These are phyloP conservation scores for Dryadomyces quercivorus DNA, from an alignment of 2,329 filamentous ascomycete genomes.

Conservation along the genomic window DNA sequence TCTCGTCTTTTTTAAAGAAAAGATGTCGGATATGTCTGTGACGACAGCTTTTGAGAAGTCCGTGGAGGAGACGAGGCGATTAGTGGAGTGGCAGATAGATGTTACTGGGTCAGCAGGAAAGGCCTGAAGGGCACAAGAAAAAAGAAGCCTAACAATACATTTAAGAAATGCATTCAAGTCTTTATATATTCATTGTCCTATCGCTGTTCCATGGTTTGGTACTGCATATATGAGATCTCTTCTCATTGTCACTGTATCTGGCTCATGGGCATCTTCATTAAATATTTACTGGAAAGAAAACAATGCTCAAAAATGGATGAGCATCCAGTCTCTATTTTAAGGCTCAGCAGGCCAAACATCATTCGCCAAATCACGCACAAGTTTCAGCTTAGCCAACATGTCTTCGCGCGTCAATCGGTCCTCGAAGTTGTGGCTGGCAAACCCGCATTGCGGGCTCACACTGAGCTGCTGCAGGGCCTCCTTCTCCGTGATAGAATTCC, in stretches of 20 bases:
- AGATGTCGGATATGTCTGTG: slow-evolving; percentile 27
- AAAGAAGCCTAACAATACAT: neutral
- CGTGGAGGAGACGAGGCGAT: slow-evolving; percentile 29
- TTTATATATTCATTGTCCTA: too few species aligned
- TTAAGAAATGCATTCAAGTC: too few species aligned
- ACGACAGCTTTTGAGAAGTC: slow-evolving; percentile 33
- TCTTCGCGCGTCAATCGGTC: slow-evolving; percentile 54
- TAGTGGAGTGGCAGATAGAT: slow-evolving; percentile 32
- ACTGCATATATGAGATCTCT: too few species aligned
- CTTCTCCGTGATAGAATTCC: slow-evolving; percentile 46
- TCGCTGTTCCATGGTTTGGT: too few species aligned
- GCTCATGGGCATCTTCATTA: too few species aligned
- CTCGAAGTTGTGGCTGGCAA: slow-evolving; percentile 57
- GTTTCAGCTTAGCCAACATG: slow-evolving; percentile 58
- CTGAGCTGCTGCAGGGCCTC: slow-evolving; percentile 53
- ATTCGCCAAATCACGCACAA: slow-evolving; percentile 54
- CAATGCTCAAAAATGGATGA: too few species aligned
- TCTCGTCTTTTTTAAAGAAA: slow-evolving; percentile 28
- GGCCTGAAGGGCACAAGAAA: slow-evolving; percentile 13
- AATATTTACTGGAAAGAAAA: too few species aligned
- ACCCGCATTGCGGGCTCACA: slow-evolving; percentile 58
- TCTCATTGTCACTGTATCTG: too few species aligned
- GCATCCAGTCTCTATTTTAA: too few species aligned
- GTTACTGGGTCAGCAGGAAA: slow-evolving; percentile 31
- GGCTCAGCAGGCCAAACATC: slow-evolving; percentile 42